These are phyloP conservation scores for Vitis labrusca DNA, from an alignment of 164 flowering plant genomes.

Conservation along the genomic window DNA sequence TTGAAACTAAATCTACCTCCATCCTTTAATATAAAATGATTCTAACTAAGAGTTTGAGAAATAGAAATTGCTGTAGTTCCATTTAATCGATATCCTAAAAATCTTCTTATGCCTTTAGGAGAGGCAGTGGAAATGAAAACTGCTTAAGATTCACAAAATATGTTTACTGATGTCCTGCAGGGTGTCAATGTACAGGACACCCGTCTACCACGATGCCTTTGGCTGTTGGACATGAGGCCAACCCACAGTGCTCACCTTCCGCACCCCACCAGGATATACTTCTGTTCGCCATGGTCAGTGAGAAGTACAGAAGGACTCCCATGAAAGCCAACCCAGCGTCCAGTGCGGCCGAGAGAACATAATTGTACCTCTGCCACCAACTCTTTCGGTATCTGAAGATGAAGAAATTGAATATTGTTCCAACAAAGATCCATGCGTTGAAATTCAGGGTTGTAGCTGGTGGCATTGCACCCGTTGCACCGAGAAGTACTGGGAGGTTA, in stretches of 20 bases:
- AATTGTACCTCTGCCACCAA: constrained; percentile 65
- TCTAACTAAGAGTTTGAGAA: neutral
- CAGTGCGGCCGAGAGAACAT: constrained; percentile 50
- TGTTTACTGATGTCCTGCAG: too few relatives aligned
- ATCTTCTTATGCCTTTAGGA: neutral
- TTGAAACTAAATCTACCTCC: too few relatives aligned
- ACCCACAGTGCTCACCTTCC: neutral
- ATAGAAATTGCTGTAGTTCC: neutral
- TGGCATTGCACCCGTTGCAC: constrained; percentile 48
- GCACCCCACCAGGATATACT: constrained; percentile 50
- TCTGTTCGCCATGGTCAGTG: constrained; percentile 14
- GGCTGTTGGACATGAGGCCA: constrained; percentile 20
- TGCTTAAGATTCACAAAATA: neutral
- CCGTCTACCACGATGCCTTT: constrained; percentile 32
- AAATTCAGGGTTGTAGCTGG: constrained; percentile 51
- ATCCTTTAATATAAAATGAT: too few relatives aligned
- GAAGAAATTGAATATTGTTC: constrained; percentile 38
- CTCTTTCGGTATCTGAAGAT: constrained; percentile 42
- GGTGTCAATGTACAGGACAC: constrained; percentile 27
- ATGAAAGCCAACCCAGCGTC: constrained; percentile 62
- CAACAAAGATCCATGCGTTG: constrained; percentile 49
- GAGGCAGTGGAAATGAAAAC: neutral
- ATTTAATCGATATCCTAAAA: neutral
- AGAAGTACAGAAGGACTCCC: constrained; percentile 45
- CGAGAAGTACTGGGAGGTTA: constrained; percentile 54